phyloP scores from a whole-genome alignment of 768 basidiomycete genomes.

The Phanerodontia chrysosporium region DNA sequence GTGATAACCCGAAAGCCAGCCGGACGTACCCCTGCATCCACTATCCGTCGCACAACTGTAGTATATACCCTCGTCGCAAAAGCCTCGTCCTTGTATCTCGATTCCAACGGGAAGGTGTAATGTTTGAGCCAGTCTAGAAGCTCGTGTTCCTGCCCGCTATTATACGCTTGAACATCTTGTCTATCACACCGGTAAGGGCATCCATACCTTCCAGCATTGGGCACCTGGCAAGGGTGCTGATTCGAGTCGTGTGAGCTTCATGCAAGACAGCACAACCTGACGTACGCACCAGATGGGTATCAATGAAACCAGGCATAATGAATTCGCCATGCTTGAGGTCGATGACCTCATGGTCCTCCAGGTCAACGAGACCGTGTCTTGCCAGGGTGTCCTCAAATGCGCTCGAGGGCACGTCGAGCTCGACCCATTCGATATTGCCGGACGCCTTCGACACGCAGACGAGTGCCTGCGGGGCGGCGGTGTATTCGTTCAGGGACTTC shows the following conservation, averaged over 20 bases:
- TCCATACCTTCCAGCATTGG: slow-evolving; percentile 57
- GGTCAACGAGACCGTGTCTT: slow-evolving; percentile 38
- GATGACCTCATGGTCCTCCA: slow-evolving; percentile 26
- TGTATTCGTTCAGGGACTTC: slow-evolving; percentile 35
- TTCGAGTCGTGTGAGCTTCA: not conserved
- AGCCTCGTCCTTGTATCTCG: slow-evolving; percentile 59
- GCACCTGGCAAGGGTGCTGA: slow-evolving; percentile 79
- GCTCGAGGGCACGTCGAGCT: slow-evolving; percentile 47
- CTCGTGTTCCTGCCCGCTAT: slow-evolving; percentile 78
- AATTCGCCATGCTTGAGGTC: slow-evolving; percentile 49
- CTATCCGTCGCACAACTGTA: slow-evolving; percentile 63
- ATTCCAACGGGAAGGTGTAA: slow-evolving; percentile 87
- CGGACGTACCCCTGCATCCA: slow-evolving; percentile 67
- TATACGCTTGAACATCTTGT: not conserved
- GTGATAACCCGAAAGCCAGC: not conserved
- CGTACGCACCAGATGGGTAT: slow-evolving; percentile 80
- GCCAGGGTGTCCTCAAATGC: slow-evolving; percentile 47
- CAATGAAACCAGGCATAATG: slow-evolving; percentile 83
- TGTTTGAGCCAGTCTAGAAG: slow-evolving; percentile 85
- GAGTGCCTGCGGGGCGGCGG: slow-evolving; percentile 47
- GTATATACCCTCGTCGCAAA: slow-evolving; percentile 72
- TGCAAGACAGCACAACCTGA: not conserved
- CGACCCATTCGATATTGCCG: slow-evolving; percentile 71
- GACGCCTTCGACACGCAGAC: slow-evolving; percentile 42
- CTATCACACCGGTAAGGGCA: not conserved